Evolutionary conservation across 306 rosid species (phyloP).

Genomic region (Acmispon strigosus): DNA sequence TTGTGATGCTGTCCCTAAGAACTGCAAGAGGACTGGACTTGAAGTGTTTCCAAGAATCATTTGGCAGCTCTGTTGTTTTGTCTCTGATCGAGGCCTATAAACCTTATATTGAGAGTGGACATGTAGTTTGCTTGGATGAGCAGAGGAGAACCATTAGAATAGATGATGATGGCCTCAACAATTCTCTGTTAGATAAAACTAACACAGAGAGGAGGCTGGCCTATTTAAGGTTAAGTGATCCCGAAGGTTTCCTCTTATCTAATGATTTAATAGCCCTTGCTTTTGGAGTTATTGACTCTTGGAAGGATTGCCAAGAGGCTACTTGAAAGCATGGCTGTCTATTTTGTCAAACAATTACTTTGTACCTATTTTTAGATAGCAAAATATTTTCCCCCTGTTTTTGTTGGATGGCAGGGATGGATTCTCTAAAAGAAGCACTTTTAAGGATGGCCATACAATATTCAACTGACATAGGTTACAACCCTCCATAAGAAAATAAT

Average conservation of each 20-base stretch:
- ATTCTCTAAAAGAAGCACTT: neutral
- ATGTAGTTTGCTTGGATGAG: conserved; percentile 61
- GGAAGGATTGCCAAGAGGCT: conserved; percentile 16
- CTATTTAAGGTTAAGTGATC: conserved; percentile 72
- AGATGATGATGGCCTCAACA: conserved; percentile 43
- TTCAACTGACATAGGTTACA: neutral
- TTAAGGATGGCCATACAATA: neutral
- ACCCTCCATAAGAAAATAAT: neutral
- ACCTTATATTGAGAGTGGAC: conserved; percentile 76
- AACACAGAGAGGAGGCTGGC: conserved; percentile 23
- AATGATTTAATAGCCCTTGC: conserved; percentile 84
- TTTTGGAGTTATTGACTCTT: conserved; percentile 62
- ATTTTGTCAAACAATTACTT: neutral
- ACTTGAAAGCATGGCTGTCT: conserved; percentile 1
- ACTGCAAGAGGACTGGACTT: conserved; percentile 70
- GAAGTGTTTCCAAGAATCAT: conserved; percentile 45
- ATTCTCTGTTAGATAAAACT: conserved; percentile 15
- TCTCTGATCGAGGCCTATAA: conserved; percentile 57
- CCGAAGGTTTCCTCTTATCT: conserved; percentile 88
- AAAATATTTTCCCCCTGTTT: neutral
- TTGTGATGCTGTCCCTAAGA: conserved; percentile 83
- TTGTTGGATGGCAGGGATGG: neutral
- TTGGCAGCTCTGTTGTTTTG: conserved; percentile 44
- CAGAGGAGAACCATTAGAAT: conserved; percentile 35
- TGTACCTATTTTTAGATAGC: neutral